These are phyloP conservation scores for Schrenkiella parvula DNA, from an alignment of 345 rosid species.

Conservation along the genomic window DNA sequence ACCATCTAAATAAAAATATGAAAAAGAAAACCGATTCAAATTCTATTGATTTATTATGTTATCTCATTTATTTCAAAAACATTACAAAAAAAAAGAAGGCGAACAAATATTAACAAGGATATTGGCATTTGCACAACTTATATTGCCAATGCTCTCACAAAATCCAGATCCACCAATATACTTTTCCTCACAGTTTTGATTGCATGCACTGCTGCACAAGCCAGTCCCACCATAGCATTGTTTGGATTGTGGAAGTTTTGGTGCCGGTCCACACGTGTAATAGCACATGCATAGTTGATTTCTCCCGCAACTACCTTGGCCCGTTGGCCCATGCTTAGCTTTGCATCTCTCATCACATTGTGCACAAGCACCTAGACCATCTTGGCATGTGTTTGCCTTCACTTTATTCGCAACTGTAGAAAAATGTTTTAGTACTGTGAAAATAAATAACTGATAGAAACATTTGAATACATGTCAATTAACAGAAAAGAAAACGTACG, in stretches of 20 bases:
- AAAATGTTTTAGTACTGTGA: neutral
- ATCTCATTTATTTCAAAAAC: neutral
- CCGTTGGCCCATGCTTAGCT: neutral
- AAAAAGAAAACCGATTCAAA: neutral
- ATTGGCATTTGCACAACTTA: neutral
- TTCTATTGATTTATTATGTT: neutral
- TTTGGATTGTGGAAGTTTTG: neutral
- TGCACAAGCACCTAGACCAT: neutral
- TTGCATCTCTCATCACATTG: slow-evolving; percentile 10
- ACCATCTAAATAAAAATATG: neutral
- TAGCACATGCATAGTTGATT: neutral
- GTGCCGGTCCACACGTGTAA: neutral
- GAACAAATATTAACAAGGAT: neutral
- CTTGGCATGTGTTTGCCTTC: neutral
- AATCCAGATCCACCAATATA: neutral
- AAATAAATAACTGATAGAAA: neutral
- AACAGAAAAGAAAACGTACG: neutral
- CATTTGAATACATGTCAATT: neutral
- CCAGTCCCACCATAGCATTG: slow-evolving; percentile 6
- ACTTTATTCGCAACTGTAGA: neutral
- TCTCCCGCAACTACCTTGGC: neutral
- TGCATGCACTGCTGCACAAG: neutral
- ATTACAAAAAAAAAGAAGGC: neutral
- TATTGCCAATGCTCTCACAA: neutral
- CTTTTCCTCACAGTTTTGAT: slow-evolving; percentile 2